Conservation (phyloP, 23 red algal genomes). For the Cyanidium caldarium region DNA sequence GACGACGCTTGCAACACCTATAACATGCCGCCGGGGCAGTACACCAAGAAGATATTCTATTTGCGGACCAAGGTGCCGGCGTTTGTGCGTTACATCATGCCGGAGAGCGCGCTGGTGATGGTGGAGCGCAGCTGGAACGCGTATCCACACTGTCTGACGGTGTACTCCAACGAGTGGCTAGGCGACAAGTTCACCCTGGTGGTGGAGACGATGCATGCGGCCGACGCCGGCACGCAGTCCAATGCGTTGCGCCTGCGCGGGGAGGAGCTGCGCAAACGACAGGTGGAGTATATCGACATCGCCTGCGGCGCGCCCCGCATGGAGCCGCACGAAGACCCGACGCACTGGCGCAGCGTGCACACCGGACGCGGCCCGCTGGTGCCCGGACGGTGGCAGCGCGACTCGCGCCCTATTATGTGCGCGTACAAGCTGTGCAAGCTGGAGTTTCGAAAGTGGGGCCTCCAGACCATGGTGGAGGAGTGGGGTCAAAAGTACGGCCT, state of each 20-base stretch:
- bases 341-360: slow-evolving; percentile 25
- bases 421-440: slow-evolving; percentile 63
- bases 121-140: slow-evolving; percentile 67
- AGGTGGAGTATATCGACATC: slow-evolving; percentile 97
- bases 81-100: slow-evolving; percentile 37
- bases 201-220: slow-evolving; percentile 48
- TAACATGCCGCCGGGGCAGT: slow-evolving; percentile 59
- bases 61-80: slow-evolving; percentile 30
- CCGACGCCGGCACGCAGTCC: slow-evolving; percentile 28
- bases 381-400: slow-evolving; percentile 25
- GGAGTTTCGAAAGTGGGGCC: slow-evolving; percentile 48
- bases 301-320: slow-evolving; percentile 32
- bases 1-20: slow-evolving; percentile 21
- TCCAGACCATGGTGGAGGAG: slow-evolving; percentile 56
- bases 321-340: slow-evolving; percentile 45
- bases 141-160: slow-evolving; percentile 36
- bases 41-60: slow-evolving; percentile 30
- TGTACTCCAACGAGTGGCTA: slow-evolving; percentile 47
- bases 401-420: slow-evolving; percentile 56
- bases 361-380: slow-evolving; percentile 53
- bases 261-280: slow-evolving; percentile 43
- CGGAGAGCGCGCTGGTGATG: slow-evolving; percentile 29
- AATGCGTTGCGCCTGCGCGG: slow-evolving; percentile 42
- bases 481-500: slow-evolving; percentile 82
- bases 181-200: slow-evolving; percentile 42